These are phyloP conservation scores for Teunomyces atbi DNA, from an alignment of 805 yeast genomes.

Conservation along the genomic window DNA sequence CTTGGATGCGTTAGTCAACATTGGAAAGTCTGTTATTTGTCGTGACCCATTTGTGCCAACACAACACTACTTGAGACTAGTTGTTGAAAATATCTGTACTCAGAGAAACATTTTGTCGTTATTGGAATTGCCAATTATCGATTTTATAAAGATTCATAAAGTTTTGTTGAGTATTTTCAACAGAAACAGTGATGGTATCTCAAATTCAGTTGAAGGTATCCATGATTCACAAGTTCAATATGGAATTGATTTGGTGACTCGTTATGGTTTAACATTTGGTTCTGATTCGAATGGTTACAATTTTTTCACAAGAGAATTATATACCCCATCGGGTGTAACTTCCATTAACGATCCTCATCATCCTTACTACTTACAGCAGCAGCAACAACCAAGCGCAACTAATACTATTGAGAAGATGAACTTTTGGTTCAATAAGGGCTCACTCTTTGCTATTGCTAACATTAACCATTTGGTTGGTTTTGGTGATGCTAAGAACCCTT, in stretches of 20 bases:
- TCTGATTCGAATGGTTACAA: slow-evolving; percentile 61
- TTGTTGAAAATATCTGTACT: slow-evolving; percentile 75
- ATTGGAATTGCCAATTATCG: slow-evolving; percentile 59
- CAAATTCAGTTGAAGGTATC: slow-evolving; percentile 21
- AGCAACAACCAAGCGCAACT: slow-evolving; percentile 13
- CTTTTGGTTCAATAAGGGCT: slow-evolving; percentile 75
- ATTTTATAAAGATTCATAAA: slow-evolving; percentile 65
- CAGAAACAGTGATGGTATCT: slow-evolving; percentile 9
- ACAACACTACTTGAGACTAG: slow-evolving; percentile 70
- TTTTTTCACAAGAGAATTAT: slow-evolving; percentile 50
- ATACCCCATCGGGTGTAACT: slow-evolving; percentile 32
- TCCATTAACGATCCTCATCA: slow-evolving; percentile 31
- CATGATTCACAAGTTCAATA: slow-evolving; percentile 49
- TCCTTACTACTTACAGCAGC: slow-evolving; percentile 31
- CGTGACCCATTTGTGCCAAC: slow-evolving; percentile 85
- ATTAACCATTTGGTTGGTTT: slow-evolving; percentile 74
- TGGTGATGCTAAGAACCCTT: slow-evolving; percentile 73
- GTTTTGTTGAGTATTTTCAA: slow-evolving; percentile 54
- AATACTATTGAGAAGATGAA: slow-evolving; percentile 49
- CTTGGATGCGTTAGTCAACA: slow-evolving; percentile 73
- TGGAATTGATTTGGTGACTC: slow-evolving; percentile 59
- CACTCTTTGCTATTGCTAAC: slow-evolving; percentile 74
- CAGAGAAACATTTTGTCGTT: slow-evolving; percentile 58
- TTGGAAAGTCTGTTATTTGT: slow-evolving; percentile 76
- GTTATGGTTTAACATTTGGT: slow-evolving; percentile 67